Evolutionary conservation across 1,284 basidiomycete species (phyloP), one percentile per base, ranked within the genome.

Genomic region (Apiotrichum sp.): DNA sequence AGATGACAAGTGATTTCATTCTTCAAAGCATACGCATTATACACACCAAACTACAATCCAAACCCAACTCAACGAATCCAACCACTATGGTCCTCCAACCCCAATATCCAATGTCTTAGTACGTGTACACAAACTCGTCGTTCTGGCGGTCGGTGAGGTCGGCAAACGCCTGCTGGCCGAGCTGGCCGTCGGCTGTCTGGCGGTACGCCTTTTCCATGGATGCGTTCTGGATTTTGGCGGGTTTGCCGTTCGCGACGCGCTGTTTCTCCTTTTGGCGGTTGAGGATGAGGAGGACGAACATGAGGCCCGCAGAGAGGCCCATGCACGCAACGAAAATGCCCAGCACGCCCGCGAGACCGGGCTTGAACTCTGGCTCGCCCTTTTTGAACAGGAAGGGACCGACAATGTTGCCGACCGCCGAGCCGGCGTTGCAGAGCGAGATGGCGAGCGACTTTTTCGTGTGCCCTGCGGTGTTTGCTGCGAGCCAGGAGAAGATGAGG

Each of bases 161-260:
- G 47, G 62, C 50, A 44, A 67, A 66, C 4, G 65, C 66, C 53
- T 68, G 59, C 47, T 64, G 50, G 7, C 65, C 66, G 7, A 62
- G 55, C 32, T 48, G 11, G 40, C 51, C 63, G 48, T 66, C 64
- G 22, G 52, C 53, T 13, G 45, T 45, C 32, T 52, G 47, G 22
- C 44, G 42, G 55, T 57, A 59, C 34, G 43, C 33, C 47, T 48
- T 56, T 48, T 62, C 60, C 67, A 72, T 71, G 4, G 70, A 73
- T 6, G 55, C 43, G 55, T 74, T 71, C 45, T 56, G 41, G 14
- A 74, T 56, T 63, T 71, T 70, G 55, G 68, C 68, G 0, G 73
- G 71, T 58, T 72, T 71, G 35, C 74, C 74, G 46, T 69, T 56
- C 11, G 56, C 55, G 45, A 69, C 67, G 36, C 73, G 70, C 39